Percentiles rank a stretch among this genome's conserved stretches.
phyloP scores from a whole-genome alignment of 768 basidiomycete species.

The Auricularia auricula-judae region DNA sequence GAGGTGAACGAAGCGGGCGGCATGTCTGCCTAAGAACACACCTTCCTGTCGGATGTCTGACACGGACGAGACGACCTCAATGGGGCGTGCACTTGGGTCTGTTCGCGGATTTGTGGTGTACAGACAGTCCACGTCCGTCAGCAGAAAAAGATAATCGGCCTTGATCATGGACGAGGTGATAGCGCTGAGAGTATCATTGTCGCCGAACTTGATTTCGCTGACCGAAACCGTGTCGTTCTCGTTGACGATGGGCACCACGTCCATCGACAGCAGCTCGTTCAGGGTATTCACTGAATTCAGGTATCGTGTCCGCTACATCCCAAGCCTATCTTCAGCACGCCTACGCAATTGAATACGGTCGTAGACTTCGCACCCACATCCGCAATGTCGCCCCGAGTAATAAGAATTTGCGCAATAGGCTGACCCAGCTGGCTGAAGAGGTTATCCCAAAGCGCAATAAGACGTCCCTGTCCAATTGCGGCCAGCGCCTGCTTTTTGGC shows the following conservation, averaged over 20 bases:
- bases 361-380: slow-evolving; percentile 47
- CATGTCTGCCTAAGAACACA: slow-evolving; percentile 18
- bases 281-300: slow-evolving; percentile 95
- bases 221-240: slow-evolving; percentile 99
- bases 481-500: slow-evolving; percentile 94
- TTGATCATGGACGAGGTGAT: slow-evolving; percentile 97
- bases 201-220: slow-evolving; percentile 99
- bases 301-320: slow-evolving; percentile 75
- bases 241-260: slow-evolving; percentile 95
- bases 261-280: slow-evolving; percentile 82
- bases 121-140: slow-evolving; percentile 93
- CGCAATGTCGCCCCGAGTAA: slow-evolving; percentile 93
- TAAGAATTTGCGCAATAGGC: slow-evolving; percentile 88
- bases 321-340: not conserved
- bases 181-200: slow-evolving; percentile 96
- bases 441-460: slow-evolving; percentile 96
- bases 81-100: slow-evolving; percentile 69
- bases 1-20: not conserved
- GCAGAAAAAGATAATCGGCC: slow-evolving; percentile 91
- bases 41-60: slow-evolving; percentile 73
- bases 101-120: slow-evolving; percentile 94
- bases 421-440: slow-evolving; percentile 89
- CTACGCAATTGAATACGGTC: slow-evolving; percentile 3
- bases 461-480: slow-evolving; percentile 90
- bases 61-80: slow-evolving; percentile 77